Evolutionary conservation across 768 basidiomycete species (phyloP), one percentile per base, ranked within the genome.

Genomic region (Termitomyces sp.): DNA sequence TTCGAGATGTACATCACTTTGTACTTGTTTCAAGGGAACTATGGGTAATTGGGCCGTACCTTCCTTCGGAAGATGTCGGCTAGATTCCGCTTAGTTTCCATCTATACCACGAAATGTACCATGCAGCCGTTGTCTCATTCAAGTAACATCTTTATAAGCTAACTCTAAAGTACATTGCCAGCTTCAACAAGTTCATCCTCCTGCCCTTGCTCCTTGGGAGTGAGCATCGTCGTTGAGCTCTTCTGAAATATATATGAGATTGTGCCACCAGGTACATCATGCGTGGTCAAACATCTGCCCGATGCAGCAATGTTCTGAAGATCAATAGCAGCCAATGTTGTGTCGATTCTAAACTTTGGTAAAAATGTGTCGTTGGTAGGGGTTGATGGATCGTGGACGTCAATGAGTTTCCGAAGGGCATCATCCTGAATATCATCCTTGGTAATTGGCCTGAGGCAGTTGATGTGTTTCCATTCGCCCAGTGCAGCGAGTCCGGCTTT

Each of bases 381-480:
- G 18, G 51, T 33, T 9, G 58, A 54, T 18, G 57, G 18, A 30
- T 48, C 54, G 38, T 54, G 18, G 54, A 58, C 13, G 67, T 66
- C 56, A 65, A 76, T 47, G 24, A 90, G 72, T 51, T 72, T 76
- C 8, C 79, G 81, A 22, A 94, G 77, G 52, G 91, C 72, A 26
- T 79, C 76, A 68, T 94, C 92, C 49, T 84, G 80, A 50, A 93
- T 76, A 16, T 77, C 70, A 22, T 82, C 76, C 46, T 68, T 66
- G 1, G 79, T 72, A 16, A 71, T 67, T 5, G 72, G 63, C 46
- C 72, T 74, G 20, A 90, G 71, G 66, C 91, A 90, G 66, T 92
- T 84, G 69, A 93, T 81, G 66, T 96, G 94, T 24, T 80, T 86
- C 92, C 93, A 96, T 65, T 90, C 84, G 45, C 83, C 81, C 33